Evolutionary conservation across 1,284 basidiomycete species (phyloP), one percentile per base, ranked within the genome.

Genomic region (Pseudozyma flocculosa): DNA sequence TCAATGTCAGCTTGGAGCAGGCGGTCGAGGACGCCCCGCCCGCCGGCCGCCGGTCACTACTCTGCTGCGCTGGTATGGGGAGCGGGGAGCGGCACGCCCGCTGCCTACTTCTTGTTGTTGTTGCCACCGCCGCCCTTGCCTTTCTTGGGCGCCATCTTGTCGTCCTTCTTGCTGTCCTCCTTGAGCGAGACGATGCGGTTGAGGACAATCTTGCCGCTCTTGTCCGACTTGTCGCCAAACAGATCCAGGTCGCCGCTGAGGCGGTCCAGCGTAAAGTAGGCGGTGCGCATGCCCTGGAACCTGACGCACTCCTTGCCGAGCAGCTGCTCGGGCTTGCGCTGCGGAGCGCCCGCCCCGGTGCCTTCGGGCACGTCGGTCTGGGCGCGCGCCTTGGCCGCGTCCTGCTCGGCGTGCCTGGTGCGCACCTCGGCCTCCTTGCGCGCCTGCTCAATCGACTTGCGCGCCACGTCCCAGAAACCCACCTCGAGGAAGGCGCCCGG

Each of bases 181-280:
- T 98, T 98, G 80, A 98, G 79, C 58, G 87, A 89, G 23, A 97
- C 93, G 66, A 97, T 93, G 50, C 90, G 85, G 80, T 98, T 98
- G 41, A 98, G 82, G 21, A 97, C 85, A 43, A 98, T 78, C 75
- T 83, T 84, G 76, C 94, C 91, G 11, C 87, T 88, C 41, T 85
- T 83, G 24, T 19, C 48, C 81, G 81, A 47, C 81, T 80, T 17
- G 82, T 80, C 61, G 21, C 56, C 55, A 38, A 68, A 66, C 36
- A 69, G 46, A 17, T 54, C 52, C 40, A 68, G 34, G 45, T 58
- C 50, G 29, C 58, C 61, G 34, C 62, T 63, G 30, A 95, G 91
- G 76, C 87, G 87, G 79, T 99, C 95, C 30, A 97, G 82, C 11
- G 90, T 85, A 78, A 99, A 98, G 82, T 97, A 99, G 2, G 89